Percentiles rank a stretch among this genome's conserved stretches.
These are phyloP conservation scores for Gilbertella persicaria DNA, from an alignment of 371 early-diverging fungal genomes.

Conservation along the genomic window DNA sequence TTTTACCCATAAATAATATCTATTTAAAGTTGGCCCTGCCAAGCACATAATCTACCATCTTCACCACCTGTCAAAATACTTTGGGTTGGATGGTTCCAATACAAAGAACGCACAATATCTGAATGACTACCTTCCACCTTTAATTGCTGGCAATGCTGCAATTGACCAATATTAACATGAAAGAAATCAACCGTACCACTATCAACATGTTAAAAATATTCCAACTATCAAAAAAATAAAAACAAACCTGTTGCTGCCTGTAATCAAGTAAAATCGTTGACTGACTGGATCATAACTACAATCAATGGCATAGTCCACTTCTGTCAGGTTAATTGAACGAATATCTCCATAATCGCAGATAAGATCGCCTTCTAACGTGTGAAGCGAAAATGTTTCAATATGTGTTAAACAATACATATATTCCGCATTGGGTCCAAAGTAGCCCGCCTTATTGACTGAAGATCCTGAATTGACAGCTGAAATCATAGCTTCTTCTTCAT, in stretches of 20 bases:
- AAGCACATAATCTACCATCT: slow-evolving; percentile 71
- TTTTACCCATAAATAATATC: too few relatives aligned
- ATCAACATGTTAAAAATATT: background rate
- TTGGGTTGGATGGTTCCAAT: slow-evolving; percentile 62
- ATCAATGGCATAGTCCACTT: slow-evolving; percentile 84
- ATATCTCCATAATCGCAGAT: slow-evolving; percentile 83
- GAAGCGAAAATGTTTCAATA: slow-evolving; percentile 85
- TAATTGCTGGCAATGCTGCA: slow-evolving; percentile 69
- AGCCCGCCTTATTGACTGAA: slow-evolving; percentile 81
- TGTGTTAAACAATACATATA: slow-evolving; percentile 86
- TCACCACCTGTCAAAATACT: slow-evolving; percentile 76
- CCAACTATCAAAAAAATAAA: background rate
- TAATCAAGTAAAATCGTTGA: slow-evolving; percentile 77
- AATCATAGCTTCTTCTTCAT: slow-evolving; percentile 88
- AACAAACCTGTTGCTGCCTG: slow-evolving; percentile 75
- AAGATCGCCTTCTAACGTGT: slow-evolving; percentile 54
- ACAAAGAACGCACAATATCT: slow-evolving; percentile 72
- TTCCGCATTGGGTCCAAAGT: slow-evolving; percentile 87
- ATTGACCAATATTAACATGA: slow-evolving; percentile 68
- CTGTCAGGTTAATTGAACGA: slow-evolving; percentile 50
- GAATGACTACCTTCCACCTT: slow-evolving; percentile 56
- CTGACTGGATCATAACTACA: slow-evolving; percentile 70
- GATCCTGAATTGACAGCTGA: slow-evolving; percentile 81
- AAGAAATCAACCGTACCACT: slow-evolving; percentile 73
- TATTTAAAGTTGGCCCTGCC: slow-evolving; percentile 46